Conservation (phyloP, 83 land plant genomes). For the Picea abies region DNA sequence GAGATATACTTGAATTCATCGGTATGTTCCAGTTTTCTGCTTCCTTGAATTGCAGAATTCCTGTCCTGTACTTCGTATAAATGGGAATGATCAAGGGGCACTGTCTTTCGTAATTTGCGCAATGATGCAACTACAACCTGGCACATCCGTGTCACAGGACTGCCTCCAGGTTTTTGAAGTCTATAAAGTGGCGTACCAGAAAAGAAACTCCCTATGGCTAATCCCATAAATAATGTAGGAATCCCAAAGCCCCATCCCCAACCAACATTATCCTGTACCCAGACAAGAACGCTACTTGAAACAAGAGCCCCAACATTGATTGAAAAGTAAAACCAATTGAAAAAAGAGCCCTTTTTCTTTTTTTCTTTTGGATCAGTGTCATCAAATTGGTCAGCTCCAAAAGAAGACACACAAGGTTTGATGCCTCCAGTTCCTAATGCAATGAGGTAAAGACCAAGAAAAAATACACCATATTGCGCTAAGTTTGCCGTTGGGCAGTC, state of each 20-base stretch:
- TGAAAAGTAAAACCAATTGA: slow-evolving; percentile 87
- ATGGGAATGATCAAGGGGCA: slow-evolving; percentile 39
- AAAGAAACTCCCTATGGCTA: slow-evolving; percentile 64
- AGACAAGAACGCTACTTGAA: slow-evolving; percentile 55
- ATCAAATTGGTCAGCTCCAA: slow-evolving; percentile 87
- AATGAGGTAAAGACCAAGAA: slow-evolving; percentile 59
- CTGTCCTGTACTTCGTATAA: slow-evolving; percentile 54
- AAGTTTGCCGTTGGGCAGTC: slow-evolving; percentile 31
- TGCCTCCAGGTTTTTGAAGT: slow-evolving; percentile 70
- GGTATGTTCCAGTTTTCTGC: slow-evolving; percentile 65
- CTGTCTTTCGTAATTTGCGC: slow-evolving; percentile 33
- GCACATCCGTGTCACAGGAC: slow-evolving; percentile 56
- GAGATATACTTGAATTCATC: slow-evolving; percentile 51
- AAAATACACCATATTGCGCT: slow-evolving; percentile 45
- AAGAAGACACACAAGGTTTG: slow-evolving; percentile 75
- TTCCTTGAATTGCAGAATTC: slow-evolving; percentile 66
- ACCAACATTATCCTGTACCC: slow-evolving; percentile 67
- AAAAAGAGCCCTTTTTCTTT: slow-evolving; percentile 66
- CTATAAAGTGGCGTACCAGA: slow-evolving; percentile 55
- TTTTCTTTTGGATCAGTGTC: slow-evolving; percentile 53
- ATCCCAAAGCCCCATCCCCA: slow-evolving; percentile 84
- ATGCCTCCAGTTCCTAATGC: slow-evolving; percentile 78
- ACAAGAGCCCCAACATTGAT: slow-evolving; percentile 67
- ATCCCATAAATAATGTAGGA: slow-evolving; percentile 61
- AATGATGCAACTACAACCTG: slow-evolving; percentile 68